Base-by-base conservation (phyloP, 1,139 yeast genomes). In the Yamadazyma buinensis region DNA sequence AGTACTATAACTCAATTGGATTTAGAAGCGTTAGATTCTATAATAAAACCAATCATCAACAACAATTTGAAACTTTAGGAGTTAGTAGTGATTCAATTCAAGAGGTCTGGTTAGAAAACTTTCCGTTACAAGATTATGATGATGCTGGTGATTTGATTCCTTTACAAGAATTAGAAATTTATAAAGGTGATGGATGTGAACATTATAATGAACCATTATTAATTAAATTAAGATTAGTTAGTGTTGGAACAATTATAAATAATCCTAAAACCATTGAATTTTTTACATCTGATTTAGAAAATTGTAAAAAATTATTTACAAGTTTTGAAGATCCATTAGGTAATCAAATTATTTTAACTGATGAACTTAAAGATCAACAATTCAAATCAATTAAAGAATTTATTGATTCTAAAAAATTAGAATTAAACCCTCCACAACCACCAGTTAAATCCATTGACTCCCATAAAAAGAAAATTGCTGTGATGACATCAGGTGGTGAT, bases 401-500 rank as follows among this genome's bases (percentile, higher is more conserved):
- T 26, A 34, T 46, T 14, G 38, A 28, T 3, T 30, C 38, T 19
- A 39, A 40, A 22, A 39, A 42, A 31, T 22, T 19, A 18, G 11
- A 29, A 1, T 28, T 43, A 15, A 29, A 19, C 5, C 37, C 32
- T 6, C 20, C 28, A 2, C 15, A 28, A 7, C 23, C 18, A 11
- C 27, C 13, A 15, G 9, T 24, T 8, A 20, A 26, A 6, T 14
- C 21, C n/a, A 24, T 23, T 5, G 21, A 20, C 14, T 20, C 34
- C 21, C 37, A 39, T 23, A 41, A 44, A 34, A 67, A 69, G 60
- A 82, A 81, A 54, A 80, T 84, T 39, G 94, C 85, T 1, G 86
- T 84, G 15, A 84, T 84, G 92, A 84, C 94, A 3, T 81, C 90
- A 1, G 94, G 94, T 44, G 94, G 94, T 52, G 94, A 84, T 55